These are phyloP conservation scores for Coelastrella sp. DNA, from an alignment of 139 green algal genomes.

Conservation along the genomic window DNA sequence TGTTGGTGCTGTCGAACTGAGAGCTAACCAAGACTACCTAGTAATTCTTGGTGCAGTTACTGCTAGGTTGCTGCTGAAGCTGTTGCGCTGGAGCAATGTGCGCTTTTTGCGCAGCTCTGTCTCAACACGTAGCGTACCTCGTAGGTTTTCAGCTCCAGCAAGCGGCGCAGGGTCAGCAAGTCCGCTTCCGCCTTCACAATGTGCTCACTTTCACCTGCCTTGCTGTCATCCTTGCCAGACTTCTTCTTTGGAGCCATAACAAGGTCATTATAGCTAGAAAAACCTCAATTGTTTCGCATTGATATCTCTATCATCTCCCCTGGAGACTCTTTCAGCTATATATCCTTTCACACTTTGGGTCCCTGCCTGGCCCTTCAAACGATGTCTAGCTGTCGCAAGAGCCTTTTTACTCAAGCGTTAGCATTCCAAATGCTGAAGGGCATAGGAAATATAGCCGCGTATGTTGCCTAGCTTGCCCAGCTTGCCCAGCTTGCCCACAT, in stretches of 20 bases:
- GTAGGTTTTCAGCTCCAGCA: constrained; percentile 22
- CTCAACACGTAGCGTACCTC: neutral
- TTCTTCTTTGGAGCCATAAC: constrained; percentile 33
- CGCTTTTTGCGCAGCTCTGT: neutral
- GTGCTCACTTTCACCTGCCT: neutral
- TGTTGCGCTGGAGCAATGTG: neutral
- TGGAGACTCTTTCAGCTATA: neutral
- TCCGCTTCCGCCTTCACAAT: constrained; percentile 9
- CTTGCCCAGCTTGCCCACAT: too few relatives aligned
- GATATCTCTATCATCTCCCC: neutral
- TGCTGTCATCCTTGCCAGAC: neutral
- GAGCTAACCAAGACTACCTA: neutral
- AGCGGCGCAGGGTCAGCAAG: neutral
- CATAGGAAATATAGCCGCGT: too few relatives aligned
- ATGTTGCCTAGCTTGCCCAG: too few relatives aligned
- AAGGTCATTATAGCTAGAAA: neutral
- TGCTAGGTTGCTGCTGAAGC: neutral
- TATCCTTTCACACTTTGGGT: too few relatives aligned
- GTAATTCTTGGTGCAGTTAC: too few relatives aligned
- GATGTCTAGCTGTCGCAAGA: too few relatives aligned
- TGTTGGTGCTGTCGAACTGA: neutral
- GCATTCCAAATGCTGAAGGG: too few relatives aligned
- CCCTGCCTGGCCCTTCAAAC: too few relatives aligned
- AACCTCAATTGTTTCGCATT: neutral
- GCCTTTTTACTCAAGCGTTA: too few relatives aligned